These are phyloP conservation scores for Colletotrichum plurivorum DNA, from an alignment of 2,329 filamentous ascomycete species.

Conservation along the genomic window DNA sequence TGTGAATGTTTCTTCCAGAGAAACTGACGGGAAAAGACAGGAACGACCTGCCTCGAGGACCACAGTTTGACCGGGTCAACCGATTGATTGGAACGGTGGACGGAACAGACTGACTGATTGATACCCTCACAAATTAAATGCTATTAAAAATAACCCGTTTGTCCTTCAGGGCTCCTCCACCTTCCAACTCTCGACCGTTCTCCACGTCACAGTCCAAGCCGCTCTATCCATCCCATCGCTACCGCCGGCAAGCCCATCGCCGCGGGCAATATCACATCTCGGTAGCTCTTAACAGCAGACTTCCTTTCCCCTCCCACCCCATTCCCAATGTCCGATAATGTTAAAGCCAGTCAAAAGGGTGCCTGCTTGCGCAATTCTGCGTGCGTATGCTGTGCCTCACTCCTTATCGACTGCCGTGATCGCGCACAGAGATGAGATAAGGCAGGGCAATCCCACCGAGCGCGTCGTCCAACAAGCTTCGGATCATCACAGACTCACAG, in stretches of 20 bases:
- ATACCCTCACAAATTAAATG: slow-evolving; percentile 24
- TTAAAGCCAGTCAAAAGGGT: not conserved
- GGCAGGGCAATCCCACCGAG: slow-evolving; percentile 20
- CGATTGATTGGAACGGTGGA: not conserved
- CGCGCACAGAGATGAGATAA: slow-evolving; percentile 6
- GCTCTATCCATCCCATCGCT: slow-evolving; percentile 18
- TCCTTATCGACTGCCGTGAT: not conserved
- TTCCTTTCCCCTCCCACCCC: not conserved
- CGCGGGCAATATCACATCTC: not conserved
- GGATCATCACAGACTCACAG: slow-evolving; percentile 15
- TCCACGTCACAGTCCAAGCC: slow-evolving; percentile 28
- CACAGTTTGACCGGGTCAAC: not conserved
- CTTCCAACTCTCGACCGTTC: not conserved
- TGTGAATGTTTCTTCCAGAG: not conserved
- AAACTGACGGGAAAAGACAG: not conserved
- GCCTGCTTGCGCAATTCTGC: not conserved
- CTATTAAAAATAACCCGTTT: slow-evolving; percentile 28
- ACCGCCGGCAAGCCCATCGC: not conserved
- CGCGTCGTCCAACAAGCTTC: not conserved
- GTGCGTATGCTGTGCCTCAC: not conserved
- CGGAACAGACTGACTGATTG: slow-evolving; percentile 4
- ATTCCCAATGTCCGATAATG: not conserved
- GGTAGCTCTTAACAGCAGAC: not conserved
- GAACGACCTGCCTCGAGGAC: too few species aligned
- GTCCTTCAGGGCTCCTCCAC: not conserved